These are phyloP conservation scores for Capniomyces stellatus DNA, from an alignment of 371 early-diverging fungal genomes.

Conservation along the genomic window DNA sequence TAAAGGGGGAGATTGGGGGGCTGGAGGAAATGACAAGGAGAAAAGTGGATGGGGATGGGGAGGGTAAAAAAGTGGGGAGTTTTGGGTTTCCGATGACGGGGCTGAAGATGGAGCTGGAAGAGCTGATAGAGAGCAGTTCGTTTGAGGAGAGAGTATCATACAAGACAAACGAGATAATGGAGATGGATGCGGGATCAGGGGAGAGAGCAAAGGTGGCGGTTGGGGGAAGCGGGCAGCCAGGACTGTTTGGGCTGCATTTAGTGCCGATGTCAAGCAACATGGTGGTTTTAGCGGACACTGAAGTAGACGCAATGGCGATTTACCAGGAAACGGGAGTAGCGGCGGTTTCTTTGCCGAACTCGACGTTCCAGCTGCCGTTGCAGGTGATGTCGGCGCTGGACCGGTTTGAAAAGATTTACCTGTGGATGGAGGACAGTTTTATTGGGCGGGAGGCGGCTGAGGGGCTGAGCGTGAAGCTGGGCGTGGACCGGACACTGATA, in stretches of 20 bases:
- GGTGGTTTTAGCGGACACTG: conserved; percentile 36
- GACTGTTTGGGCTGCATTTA: conserved; percentile 47
- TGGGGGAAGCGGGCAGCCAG: conserved; percentile 10
- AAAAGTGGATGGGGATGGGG: too few relatives aligned
- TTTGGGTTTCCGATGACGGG: too few relatives aligned
- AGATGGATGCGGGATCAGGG: too few relatives aligned
- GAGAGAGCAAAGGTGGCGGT: background rate
- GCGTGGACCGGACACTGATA: conserved; percentile 35
- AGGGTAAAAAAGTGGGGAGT: too few relatives aligned
- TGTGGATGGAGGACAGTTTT: conserved; percentile 55
- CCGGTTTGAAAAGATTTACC: conserved; percentile 37
- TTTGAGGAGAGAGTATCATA: too few relatives aligned
- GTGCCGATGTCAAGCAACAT: conserved; percentile 21
- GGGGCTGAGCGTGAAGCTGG: conserved; percentile 40
- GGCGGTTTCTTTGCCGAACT: conserved; percentile 31
- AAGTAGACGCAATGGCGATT: conserved; percentile 52
- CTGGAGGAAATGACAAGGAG: too few relatives aligned
- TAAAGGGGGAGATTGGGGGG: too few relatives aligned
- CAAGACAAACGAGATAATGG: too few relatives aligned
- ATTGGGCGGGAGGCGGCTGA: conserved; percentile 40
- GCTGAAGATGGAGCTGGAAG: too few relatives aligned
- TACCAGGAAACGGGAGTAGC: conserved; percentile 47
- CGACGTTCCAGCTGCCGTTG: conserved; percentile 38
- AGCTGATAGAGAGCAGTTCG: too few relatives aligned
- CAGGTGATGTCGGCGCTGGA: conserved; percentile 39